phyloP scores from a whole-genome alignment of 2,329 filamentous ascomycete species.

The Scedosporium aurantiacum region DNA sequence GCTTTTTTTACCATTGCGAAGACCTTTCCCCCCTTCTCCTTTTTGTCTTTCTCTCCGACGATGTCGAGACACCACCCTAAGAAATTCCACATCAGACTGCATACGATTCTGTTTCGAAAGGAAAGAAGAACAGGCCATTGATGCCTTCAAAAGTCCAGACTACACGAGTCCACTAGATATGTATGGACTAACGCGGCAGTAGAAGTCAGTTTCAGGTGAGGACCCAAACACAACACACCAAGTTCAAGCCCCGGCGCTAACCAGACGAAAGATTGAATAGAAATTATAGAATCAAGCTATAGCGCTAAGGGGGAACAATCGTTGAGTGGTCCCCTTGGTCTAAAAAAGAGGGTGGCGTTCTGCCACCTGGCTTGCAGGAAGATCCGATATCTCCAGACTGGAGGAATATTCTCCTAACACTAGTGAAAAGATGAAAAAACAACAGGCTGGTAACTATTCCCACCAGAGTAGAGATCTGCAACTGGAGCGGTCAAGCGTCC shows the following conservation, averaged over 20 bases:
- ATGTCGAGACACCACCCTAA: too few species aligned
- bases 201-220: not conserved
- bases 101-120: too few species aligned
- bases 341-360: not conserved
- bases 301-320: not conserved
- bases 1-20: too few species aligned
- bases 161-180: too few species aligned
- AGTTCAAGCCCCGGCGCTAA: not conserved
- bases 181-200: too few species aligned
- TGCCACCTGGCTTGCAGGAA: conserved; percentile 1
- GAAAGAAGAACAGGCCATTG: too few species aligned
- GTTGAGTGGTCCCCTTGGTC: not conserved
- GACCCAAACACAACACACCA: not conserved
- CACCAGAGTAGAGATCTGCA: not conserved
- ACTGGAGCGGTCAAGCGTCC: not conserved
- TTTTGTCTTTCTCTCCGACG: too few species aligned
- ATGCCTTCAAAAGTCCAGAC: too few species aligned
- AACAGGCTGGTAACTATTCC: not conserved
- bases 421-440: not conserved
- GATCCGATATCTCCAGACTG: not conserved
- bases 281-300: not conserved
- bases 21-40: too few species aligned
- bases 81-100: too few species aligned
- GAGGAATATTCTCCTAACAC: not conserved
- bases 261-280: not conserved